A percentile compares a stretch with the other conserved stretches of the same genome.
These are phyloP conservation scores for Phaseolus coccineus DNA, from an alignment of 331 rosid genomes.

Conservation along the genomic window DNA sequence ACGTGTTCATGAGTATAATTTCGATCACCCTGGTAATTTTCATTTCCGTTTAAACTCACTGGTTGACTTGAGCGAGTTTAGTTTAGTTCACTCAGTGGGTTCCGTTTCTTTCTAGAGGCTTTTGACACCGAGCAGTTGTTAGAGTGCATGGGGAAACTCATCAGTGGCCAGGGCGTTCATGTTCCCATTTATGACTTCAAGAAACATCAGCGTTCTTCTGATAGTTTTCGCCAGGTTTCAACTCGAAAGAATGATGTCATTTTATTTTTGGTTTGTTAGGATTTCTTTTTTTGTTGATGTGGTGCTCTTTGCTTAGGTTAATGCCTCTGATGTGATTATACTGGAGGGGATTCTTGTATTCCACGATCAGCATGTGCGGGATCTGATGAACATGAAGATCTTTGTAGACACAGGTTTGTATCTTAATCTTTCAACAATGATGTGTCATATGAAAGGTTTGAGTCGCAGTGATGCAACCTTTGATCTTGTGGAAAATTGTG, in stretches of 20 bases:
- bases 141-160: constrained; percentile 77
- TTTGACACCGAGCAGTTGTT: constrained; percentile 92
- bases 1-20: constrained; percentile 87
- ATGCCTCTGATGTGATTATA: constrained; percentile 95
- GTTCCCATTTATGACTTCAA: constrained; percentile 95
- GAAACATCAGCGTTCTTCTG: constrained; percentile 80
- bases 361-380: constrained; percentile 91
- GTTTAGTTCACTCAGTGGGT: not conserved
- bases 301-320: constrained; percentile 62
- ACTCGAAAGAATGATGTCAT: not conserved
- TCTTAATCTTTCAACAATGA: constrained; percentile 10
- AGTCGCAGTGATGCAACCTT: not conserved
- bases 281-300: not conserved
- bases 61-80: not conserved
- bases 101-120: constrained; percentile 60
- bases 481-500: not conserved
- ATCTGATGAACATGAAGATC: constrained; percentile 95
- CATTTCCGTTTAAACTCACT: not conserved
- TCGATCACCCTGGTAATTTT: constrained; percentile 91
- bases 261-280: not conserved
- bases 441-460: not conserved
- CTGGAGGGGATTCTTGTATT: constrained; percentile 97
- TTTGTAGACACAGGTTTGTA: constrained; percentile 90
- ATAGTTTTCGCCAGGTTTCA: constrained; percentile 91
- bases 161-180: constrained; percentile 74